These are phyloP conservation scores for Casuarina cunninghamiana DNA, from an alignment of 306 rosid genomes.

Conservation along the genomic window DNA sequence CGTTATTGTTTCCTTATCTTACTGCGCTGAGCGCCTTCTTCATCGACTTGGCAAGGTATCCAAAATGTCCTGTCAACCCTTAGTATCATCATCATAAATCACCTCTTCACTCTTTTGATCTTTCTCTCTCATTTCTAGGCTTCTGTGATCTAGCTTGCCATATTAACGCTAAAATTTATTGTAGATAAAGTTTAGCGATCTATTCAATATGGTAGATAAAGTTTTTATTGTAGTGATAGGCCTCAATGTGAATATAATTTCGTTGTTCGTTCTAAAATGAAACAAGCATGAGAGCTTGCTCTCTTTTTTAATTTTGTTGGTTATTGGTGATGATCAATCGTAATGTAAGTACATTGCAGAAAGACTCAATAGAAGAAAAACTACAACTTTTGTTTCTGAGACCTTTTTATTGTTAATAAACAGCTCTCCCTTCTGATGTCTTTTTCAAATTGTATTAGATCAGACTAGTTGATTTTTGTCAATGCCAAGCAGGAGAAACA, in stretches of 20 bases:
- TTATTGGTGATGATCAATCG: background rate
- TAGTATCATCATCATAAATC: slow-evolving; percentile 1
- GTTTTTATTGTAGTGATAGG: background rate
- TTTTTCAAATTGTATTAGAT: too few species aligned
- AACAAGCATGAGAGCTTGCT: background rate
- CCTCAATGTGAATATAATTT: background rate
- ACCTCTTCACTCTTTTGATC: background rate
- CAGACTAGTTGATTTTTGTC: background rate
- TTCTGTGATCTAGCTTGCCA: background rate
- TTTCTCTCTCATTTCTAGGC: slow-evolving; percentile 2
- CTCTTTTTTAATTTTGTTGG: background rate
- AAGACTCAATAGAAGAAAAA: background rate
- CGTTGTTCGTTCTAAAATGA: background rate
- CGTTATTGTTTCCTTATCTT: slow-evolving; percentile 75
- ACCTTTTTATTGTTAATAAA: background rate
- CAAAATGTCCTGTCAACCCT: background rate
- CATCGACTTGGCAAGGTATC: slow-evolving; percentile 78
- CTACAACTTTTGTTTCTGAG: background rate
- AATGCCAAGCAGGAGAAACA: background rate
- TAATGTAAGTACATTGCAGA: too few species aligned
- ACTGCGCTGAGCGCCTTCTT: slow-evolving; percentile 67
- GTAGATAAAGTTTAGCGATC: background rate
- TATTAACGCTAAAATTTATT: background rate
- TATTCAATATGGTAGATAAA: background rate
- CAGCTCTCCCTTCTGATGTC: background rate